Evolutionary conservation across 345 rosid genomes (phyloP).

Genomic region (Citrus glauca): DNA sequence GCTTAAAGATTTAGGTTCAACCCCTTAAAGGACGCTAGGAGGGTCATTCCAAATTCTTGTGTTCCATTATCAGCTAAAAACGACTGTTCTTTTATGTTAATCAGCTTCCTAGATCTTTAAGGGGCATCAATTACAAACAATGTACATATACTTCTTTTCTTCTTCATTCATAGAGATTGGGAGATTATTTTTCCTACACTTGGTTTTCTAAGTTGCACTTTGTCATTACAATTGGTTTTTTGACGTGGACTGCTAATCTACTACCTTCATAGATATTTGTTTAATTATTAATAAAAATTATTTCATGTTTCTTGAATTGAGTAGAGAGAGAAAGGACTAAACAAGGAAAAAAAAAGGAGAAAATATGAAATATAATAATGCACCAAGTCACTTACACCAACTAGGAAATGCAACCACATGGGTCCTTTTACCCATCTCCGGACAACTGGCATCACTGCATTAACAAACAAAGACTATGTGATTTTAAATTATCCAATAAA

Average conservation of each 20-base stretch:
- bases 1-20: too few relatives aligned
- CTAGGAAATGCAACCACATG: constrained; percentile 91
- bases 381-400: constrained; percentile 65
- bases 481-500: neutral
- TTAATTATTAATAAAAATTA: neutral
- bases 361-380: neutral
- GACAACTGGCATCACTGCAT: constrained; percentile 82
- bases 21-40: too few relatives aligned
- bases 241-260: neutral
- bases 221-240: neutral
- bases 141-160: neutral
- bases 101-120: neutral
- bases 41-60: too few relatives aligned
- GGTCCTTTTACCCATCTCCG: constrained; percentile 78
- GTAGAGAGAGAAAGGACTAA: too few relatives aligned
- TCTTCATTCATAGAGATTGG: neutral
- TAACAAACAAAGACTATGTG: constrained; percentile 7
- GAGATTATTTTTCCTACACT: neutral
- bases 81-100: too few relatives aligned
- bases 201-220: neutral
- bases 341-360: neutral
- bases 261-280: neutral
- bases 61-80: too few relatives aligned
- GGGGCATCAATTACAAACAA: neutral
- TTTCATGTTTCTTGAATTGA: neutral